Percentiles rank a stretch among this genome's conserved stretches.
Conservation (phyloP, 768 basidiomycete species). For the Boletellus emodensis region DNA sequence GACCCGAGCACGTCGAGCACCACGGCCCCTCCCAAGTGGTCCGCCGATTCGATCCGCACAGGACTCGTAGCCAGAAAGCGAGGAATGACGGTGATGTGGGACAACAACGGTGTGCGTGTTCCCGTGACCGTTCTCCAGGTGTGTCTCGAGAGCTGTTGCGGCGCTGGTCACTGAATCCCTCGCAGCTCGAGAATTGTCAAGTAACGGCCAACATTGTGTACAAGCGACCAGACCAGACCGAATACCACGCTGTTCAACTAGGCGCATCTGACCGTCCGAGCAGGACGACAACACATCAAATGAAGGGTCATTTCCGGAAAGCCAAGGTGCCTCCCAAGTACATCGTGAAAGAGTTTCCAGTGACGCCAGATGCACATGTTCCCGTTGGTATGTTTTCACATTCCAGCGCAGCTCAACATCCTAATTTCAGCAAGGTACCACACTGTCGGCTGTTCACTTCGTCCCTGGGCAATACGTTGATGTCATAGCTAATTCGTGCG, state of each 20-base stretch:
- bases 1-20: conserved; percentile 17
- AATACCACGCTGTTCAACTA: conserved; percentile 91
- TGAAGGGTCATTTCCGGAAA: conserved; percentile 87
- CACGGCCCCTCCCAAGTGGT: conserved; percentile 60
- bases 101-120: conserved; percentile 78
- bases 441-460: conserved; percentile 87
- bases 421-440: conserved; percentile 57
- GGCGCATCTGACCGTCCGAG: conserved; percentile 72
- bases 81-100: conserved; percentile 94
- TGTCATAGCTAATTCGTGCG: conserved; percentile 85
- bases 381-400: conserved; percentile 64
- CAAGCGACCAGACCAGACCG: conserved; percentile 58
- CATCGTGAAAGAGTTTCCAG: conserved; percentile 82
- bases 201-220: conserved; percentile 76
- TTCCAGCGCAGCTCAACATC: background rate
- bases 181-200: conserved; percentile 82
- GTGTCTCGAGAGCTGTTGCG: conserved; percentile 18
- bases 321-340: conserved; percentile 80
- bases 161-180: conserved; percentile 10
- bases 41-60: conserved; percentile 78
- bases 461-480: conserved; percentile 97
- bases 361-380: conserved; percentile 85
- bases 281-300: conserved; percentile 72
- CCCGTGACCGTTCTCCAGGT: conserved; percentile 97
- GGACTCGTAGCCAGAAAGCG: conserved; percentile 93